Base-by-base conservation (phyloP, 257 asterid species). In the Solanum stenotomum region DNA sequence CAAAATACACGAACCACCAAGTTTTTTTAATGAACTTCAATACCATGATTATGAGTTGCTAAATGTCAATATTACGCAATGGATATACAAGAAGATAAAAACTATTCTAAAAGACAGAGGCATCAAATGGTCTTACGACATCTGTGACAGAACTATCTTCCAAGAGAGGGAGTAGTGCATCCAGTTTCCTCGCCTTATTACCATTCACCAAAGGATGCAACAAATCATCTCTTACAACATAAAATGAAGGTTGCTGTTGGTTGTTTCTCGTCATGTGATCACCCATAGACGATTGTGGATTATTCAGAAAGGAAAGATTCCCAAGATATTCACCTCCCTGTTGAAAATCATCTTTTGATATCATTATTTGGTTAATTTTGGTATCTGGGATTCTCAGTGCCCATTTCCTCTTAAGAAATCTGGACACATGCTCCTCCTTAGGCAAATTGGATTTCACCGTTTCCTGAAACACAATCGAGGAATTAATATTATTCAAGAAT, bases 151-250 rank as follows among this genome's bases (percentile, higher is more conserved):
- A 92, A 88, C 88, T 68, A 89, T 96, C 96, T 91, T 93, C 94
- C 31, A 97, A 95, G 84, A 97, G 92, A 74, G 99, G 98, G 92
- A 97, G 95, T 91, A 95, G 63, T 3, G 96, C 98, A 37, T 97
- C 99, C 79, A 97, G 87, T 87, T 97, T 97, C 88, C 99, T 92
- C 16, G 98, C 97, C 91, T 97, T 97, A 91, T 96, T 97, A 44
- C 99, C 99, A 91, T 97, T 97, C 85, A 94, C 94, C 89, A 97
- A 89, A 68, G 98, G 98, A 90, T 97, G 99, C 93, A 95, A 70
- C 89, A 95, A 92, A 88, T 97, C 99, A 91, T 97, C 98, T 89
- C 99, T 93, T 76, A 95, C 94, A 63, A 97, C 94, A 90, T 93
- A 95, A 93, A 97, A 97, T 0, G 96, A 94, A 42, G 93, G 90